phyloP scores from a whole-genome alignment of 495 filamentous ascomycete genomes.

The Extremus antarcticus region DNA sequence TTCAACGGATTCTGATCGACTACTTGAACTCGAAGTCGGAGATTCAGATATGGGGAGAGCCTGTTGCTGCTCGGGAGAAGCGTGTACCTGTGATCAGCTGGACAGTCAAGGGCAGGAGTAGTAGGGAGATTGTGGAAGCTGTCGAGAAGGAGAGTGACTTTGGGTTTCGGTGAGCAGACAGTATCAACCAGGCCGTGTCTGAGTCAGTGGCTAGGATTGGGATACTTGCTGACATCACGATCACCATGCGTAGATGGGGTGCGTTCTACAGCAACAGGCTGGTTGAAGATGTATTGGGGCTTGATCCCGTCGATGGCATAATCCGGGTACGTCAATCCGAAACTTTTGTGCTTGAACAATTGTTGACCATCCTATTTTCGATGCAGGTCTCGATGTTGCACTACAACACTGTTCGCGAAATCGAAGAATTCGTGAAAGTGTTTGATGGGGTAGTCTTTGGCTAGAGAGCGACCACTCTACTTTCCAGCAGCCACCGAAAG shows the following conservation, averaged over 20 bases:
- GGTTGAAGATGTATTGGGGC: slow-evolving; percentile 45
- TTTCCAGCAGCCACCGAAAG: not conserved
- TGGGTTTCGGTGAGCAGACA: too few relatives aligned
- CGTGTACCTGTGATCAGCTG: slow-evolving; percentile 61
- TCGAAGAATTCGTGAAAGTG: slow-evolving; percentile 39
- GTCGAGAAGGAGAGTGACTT: slow-evolving; percentile 45
- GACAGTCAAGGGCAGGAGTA: slow-evolving; percentile 44
- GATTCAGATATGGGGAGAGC: slow-evolving; percentile 45
- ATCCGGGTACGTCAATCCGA: slow-evolving; percentile 58
- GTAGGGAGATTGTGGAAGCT: slow-evolving; percentile 48
- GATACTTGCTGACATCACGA: not conserved
- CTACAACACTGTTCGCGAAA: slow-evolving; percentile 41
- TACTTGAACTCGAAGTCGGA: slow-evolving; percentile 44
- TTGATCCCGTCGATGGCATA: slow-evolving; percentile 51
- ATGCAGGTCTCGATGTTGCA: too few relatives aligned
- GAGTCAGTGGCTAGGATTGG: too few relatives aligned
- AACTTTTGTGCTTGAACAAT: too few relatives aligned
- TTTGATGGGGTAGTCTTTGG: slow-evolving; percentile 33
- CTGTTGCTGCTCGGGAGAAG: slow-evolving; percentile 29
- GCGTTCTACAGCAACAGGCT: slow-evolving; percentile 56
- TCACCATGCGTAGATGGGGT: slow-evolving; percentile 60
- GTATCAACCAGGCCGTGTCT: too few relatives aligned
- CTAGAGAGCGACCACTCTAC: not conserved
- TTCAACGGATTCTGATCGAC: slow-evolving; percentile 46
- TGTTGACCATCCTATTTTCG: too few relatives aligned